These are phyloP conservation scores for Taxawa tesnikishii DNA, from an alignment of 2,329 filamentous ascomycete species.

Conservation along the genomic window DNA sequence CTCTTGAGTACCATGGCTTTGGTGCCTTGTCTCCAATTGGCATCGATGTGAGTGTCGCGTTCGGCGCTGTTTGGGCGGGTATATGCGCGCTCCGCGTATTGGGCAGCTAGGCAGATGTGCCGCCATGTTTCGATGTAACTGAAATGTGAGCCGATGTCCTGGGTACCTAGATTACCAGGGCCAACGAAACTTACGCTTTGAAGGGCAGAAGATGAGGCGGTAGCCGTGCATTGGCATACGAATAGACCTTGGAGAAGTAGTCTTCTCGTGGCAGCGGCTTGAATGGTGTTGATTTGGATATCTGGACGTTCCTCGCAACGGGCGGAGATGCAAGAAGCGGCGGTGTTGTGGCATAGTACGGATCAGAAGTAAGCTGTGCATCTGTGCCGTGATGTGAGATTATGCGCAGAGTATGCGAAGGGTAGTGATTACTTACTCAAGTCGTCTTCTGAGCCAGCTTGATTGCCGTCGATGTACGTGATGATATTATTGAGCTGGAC, in stretches of 20 bases:
- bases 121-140: slow-evolving; percentile 61
- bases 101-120: slow-evolving; percentile 64
- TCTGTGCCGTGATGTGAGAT: too few species aligned
- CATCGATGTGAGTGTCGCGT: slow-evolving; percentile 55
- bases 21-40: slow-evolving; percentile 61
- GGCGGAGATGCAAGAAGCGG: too few species aligned
- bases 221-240: slow-evolving; percentile 66
- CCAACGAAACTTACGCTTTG: slow-evolving; percentile 36
- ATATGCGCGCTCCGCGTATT: slow-evolving; percentile 67
- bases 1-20: slow-evolving; percentile 81
- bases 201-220: slow-evolving; percentile 56
- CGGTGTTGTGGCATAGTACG: too few species aligned
- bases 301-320: too few species aligned
- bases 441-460: too few species aligned
- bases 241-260: slow-evolving; percentile 64
- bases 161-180: too few species aligned
- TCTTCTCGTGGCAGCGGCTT: slow-evolving; percentile 33
- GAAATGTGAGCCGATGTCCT: too few species aligned
- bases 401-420: too few species aligned
- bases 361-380: too few species aligned
- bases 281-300: too few species aligned
- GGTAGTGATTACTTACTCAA: too few species aligned
- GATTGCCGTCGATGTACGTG: slow-evolving; percentile 59
- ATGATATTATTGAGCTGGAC: slow-evolving; percentile 55
- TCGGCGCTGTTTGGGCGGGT: slow-evolving; percentile 50